Evolutionary conservation across 2,329 filamentous ascomycete species (phyloP), one percentile per base, ranked within the genome.

Genomic region (Penicillium palitans): DNA sequence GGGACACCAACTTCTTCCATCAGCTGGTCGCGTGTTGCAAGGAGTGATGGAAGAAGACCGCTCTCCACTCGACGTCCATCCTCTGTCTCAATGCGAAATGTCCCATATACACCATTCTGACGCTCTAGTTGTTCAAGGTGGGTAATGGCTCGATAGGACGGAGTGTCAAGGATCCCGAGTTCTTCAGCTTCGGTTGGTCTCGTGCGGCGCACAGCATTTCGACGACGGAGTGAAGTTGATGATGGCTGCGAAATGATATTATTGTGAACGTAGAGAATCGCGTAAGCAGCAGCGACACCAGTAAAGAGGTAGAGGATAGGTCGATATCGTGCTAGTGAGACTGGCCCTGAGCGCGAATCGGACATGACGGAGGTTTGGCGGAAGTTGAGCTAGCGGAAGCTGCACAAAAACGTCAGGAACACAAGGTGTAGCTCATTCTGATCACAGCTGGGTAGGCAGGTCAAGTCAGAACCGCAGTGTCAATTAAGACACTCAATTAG

Each of bases 31-130:
- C 72, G 69, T 10, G 75, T 76, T 33, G 72, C 73, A 10, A 78
- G 69, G 35, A 77, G 68, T 15, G 76, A 78, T 13, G 76, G 76
- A n/a, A 78, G 66, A 27, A 78, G 66, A 5, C 74, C 73, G 54
- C 75, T 77, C 63, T 77, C 74, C 50, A 78, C 73, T 24, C 73
- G 68, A 24, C 74, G 70, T 0, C 75, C 74, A 68, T 75, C 73
- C 58, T 76, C 74, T 2, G 75, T 76, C 57, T 78, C 75, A 41
- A 78, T 76, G 13, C 74, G 70, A 25, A 78, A 78, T 10, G 73
- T 77, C 13, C 76, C 76, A 44, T 78, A 78, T 12, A 76, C 71
- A 40, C 74, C 71, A 58, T 76, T 75, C 37, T 78, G 70, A 24
- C 72, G 67, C 57, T 78, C 76, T 6, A 78, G 65, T 46, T 73